Conservation (phyloP, 352 stramenopile species). For the Phytophthora vignae region DNA sequence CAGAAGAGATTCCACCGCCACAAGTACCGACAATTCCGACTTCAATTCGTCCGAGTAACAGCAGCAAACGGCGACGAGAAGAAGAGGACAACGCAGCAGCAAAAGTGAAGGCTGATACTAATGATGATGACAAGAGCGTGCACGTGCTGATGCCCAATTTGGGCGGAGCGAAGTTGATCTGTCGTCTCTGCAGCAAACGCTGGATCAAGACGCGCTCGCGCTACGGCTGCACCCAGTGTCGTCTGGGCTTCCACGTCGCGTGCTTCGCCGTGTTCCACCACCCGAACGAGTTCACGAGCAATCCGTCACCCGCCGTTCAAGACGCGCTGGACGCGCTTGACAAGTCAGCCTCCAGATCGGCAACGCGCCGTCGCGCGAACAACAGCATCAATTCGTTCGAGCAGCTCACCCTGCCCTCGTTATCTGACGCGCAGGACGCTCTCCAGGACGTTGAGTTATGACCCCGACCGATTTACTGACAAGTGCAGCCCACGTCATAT, state of each 20-base stretch:
- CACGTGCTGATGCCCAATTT: constrained; percentile 20
- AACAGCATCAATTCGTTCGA: constrained; percentile 19
- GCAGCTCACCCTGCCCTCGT: constrained; percentile 10
- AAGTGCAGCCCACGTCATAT: too few relatives aligned
- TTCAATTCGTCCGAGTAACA: too few relatives aligned
- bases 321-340: constrained; percentile 2
- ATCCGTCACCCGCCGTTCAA: constrained; percentile 6
- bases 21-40: too few relatives aligned
- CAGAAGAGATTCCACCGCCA: too few relatives aligned
- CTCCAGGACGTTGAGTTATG: not conserved
- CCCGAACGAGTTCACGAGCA: constrained; percentile 2
- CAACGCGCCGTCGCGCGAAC: constrained; percentile 12
- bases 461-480: too few relatives aligned
- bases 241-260: constrained; percentile 24
- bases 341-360: constrained; percentile 4
- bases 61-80: too few relatives aligned
- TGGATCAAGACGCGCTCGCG: constrained; percentile 20
- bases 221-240: constrained; percentile 18
- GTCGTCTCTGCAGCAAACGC: constrained; percentile 21
- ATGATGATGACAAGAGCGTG: not conserved
- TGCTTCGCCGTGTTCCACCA: constrained; percentile 25
- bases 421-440: not conserved
- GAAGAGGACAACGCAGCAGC: not conserved
- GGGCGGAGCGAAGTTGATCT: constrained; percentile 6
- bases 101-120: not conserved